phyloP scores from a whole-genome alignment of 305 asterid genomes.

The Fraxinus greggii region DNA sequence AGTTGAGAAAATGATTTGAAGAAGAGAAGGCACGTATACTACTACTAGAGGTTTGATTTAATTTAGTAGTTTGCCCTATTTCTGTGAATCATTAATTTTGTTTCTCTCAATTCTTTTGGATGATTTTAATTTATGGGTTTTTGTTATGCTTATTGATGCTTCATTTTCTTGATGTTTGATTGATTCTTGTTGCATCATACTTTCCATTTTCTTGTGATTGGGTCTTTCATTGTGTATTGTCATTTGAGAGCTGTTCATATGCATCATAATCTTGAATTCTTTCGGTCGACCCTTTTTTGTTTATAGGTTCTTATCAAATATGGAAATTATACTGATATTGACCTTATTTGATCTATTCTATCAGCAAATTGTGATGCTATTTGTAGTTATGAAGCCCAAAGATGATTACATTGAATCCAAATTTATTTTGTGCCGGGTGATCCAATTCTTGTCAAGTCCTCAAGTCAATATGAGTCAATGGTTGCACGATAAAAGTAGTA shows the following conservation, averaged over 20 bases:
- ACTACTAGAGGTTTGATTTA: constrained; percentile 1
- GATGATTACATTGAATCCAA: not conserved
- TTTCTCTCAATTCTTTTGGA: not conserved
- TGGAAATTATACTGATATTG: not conserved
- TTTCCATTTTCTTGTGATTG: not conserved
- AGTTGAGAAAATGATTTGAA: not conserved
- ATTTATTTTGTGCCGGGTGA: not conserved
- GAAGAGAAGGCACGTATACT: constrained; percentile 3
- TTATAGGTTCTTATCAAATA: not conserved
- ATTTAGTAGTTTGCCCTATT: not conserved
- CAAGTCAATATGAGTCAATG: constrained; percentile 11
- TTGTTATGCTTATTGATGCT: not conserved
- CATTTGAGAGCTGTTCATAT: not conserved
- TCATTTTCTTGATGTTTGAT: not conserved
- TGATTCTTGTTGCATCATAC: constrained; percentile 3
- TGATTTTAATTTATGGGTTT: not conserved
- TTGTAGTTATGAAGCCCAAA: not conserved
- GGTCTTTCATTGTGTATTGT: not conserved
- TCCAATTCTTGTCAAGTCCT: not conserved
- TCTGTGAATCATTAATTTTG: not conserved
- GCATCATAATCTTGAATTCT: not conserved
- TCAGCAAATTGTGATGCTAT: not conserved
- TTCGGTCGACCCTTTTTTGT: not conserved
- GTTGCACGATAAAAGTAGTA: not conserved
- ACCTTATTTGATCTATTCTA: not conserved